Base-by-base conservation (phyloP, 2,329 filamentous ascomycete species). In the Diaporthe nobilis region DNA sequence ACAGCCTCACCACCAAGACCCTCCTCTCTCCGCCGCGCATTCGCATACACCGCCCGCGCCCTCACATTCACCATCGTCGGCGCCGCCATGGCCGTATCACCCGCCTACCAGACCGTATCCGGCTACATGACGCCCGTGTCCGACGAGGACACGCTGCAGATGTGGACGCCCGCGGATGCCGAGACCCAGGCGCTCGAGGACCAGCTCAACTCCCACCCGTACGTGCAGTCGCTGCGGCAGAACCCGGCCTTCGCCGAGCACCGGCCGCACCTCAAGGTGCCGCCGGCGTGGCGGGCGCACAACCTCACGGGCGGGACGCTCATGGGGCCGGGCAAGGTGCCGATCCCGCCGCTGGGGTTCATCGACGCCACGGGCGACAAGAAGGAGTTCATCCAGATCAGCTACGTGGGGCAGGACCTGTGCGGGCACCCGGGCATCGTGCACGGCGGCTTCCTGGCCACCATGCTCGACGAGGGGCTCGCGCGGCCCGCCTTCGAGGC, bases 391-490 rank as follows among this genome's bases (percentile, higher is more conserved):
- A 91, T 96, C 8, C 91, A 92, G 20, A 89, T 98, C 57, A 89
- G 92, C 72, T 96, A 96, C 82, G 88, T 98, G 0, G 96, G 96
- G 2, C 85, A 89, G 3, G 92, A 94, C 80, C 87, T 98, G 55
- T 98, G 95, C 82, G 96, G 96, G 2, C 96, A 98, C 83, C 94
- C 95, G 8, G 95, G 94, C 3, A 95, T 98, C 77, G 90, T 98
- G 9, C 97, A 98, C 83, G 96, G 96, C 70, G 96, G 96, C 0
- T 86, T 98, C 78, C 87, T 98, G 74, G 96, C 96, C n/a, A 98
- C 96, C 17, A 89, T 98, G 82, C 87, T 98, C 72, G 96, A 98
- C 82, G 96, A 98, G 84, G 95, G 95, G 0, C 87, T 98, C 58
- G 96, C 94, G 44, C 89, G 95, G 73, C 97, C 95, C 84, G 97